Conservation (phyloP, 1,139 yeast species). For the Meyerozyma sp. region DNA sequence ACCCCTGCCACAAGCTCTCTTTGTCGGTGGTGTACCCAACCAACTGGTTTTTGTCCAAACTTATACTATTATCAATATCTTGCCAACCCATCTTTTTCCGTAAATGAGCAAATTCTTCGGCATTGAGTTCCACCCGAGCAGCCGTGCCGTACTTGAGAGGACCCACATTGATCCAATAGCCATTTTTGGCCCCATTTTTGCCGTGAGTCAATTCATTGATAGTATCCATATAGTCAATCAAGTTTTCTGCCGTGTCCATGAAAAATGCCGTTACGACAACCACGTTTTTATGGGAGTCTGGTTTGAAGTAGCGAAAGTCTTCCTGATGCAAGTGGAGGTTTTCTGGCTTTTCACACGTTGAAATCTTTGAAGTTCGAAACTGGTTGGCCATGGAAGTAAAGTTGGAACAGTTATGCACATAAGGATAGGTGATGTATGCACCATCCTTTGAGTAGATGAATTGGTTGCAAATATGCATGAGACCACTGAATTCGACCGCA, state of each 20-base stretch:
- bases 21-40: constrained; percentile 57
- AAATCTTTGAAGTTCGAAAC: constrained; percentile 39
- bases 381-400: constrained; percentile 50
- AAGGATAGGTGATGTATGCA: constrained; percentile 47
- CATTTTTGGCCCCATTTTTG: constrained; percentile 26
- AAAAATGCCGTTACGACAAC: constrained; percentile 70
- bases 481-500: constrained; percentile 66
- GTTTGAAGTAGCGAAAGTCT: constrained; percentile 57
- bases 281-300: constrained; percentile 36
- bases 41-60: constrained; percentile 28
- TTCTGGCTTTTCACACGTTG: constrained; percentile 30
- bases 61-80: constrained; percentile 35
- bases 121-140: constrained; percentile 68
- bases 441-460: constrained; percentile 37
- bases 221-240: constrained; percentile 64
- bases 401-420: constrained; percentile 69
- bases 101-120: constrained; percentile 54
- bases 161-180: constrained; percentile 79
- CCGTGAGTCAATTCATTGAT: constrained; percentile 42
- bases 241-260: constrained; percentile 82
- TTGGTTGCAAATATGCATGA: constrained; percentile 63
- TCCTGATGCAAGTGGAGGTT: constrained; percentile 50
- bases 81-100: constrained; percentile 61
- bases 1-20: constrained; percentile 70
- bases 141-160: constrained; percentile 88